Evolutionary conservation across 1,284 basidiomycete genomes (phyloP), one percentile per base, ranked within the genome.

Genomic region (Boletus smithii): DNA sequence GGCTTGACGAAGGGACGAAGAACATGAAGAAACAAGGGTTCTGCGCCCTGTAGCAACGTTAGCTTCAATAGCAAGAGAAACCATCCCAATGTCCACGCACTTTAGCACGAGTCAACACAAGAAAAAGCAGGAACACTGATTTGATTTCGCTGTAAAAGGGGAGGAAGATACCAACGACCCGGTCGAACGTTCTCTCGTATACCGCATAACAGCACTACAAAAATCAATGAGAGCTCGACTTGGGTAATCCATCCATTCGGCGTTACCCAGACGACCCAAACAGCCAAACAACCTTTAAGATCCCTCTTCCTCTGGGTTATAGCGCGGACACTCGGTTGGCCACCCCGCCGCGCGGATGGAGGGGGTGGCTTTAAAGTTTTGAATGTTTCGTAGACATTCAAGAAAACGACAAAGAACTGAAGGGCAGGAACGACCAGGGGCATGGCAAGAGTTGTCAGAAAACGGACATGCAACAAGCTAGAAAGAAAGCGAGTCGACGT

Each of bases 91-190:
- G 49, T 43, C n/a, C 32, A 75, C 84, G 48, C 62, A 88, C 87
- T 64, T 81, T 73, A 44, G 87, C 81, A 49, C 87, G 80, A 46
- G 86, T 85, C 31, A 88, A 53, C 22, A 90, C 72, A 44, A 90
- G 75, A 64, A 89, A 89, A 13, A 90, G 59, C 9, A 88, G 70
- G 16, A 76, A 70, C 39, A 88, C 58, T 2, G 81, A 79, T 66
- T 90, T 90, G 67, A 88, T 70, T 68, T 89, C 86, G 57, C 80
- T 77, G 63, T 90, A 88, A 60, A 90, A 90, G 11, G 87, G 87
- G 44, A 88, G 73, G 53, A 90, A 79, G 10, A 90, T 66, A 51
- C 77, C 77, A 47, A 88, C 65, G 40, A 87, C 62, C 31, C 68
- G 66, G 63, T 90, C 88, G 20, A 79, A 59, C 17, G 76, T 71